Conservation (phyloP, 345 rosid genomes). For the Bruguiera parviflora region DNA sequence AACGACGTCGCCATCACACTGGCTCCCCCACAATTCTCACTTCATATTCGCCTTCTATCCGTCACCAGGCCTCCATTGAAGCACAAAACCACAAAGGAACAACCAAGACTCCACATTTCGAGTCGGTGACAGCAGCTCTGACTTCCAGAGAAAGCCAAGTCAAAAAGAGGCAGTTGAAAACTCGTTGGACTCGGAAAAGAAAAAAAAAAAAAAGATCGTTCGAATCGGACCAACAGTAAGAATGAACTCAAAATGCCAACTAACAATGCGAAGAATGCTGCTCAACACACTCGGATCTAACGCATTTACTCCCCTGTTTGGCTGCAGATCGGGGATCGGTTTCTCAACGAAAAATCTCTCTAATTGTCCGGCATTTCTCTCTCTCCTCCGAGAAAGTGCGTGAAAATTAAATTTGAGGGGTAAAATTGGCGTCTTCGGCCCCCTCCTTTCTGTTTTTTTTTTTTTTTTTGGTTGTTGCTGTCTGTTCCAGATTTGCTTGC, state of each 20-base stretch:
- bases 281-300: slow-evolving; percentile 39
- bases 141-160: not conserved
- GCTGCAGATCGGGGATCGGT: slow-evolving; percentile 39
- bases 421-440: slow-evolving; percentile 6
- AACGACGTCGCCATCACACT: slow-evolving; percentile 14
- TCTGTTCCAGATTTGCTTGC: slow-evolving; percentile 37
- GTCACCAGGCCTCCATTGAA: slow-evolving; percentile 5
- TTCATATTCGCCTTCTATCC: slow-evolving; percentile 16
- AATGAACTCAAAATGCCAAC: slow-evolving; percentile 15
- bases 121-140: slow-evolving; percentile 6
- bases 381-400: slow-evolving; percentile 31
- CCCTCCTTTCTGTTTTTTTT: slow-evolving; percentile 2
- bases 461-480: slow-evolving; percentile 9
- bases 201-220: not conserved
- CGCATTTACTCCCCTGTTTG: slow-evolving; percentile 23
- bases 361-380: slow-evolving; percentile 9
- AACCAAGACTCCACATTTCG: slow-evolving; percentile 1
- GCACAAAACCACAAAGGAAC: slow-evolving; percentile 9
- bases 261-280: slow-evolving; percentile 27
- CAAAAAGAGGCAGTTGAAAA: too few relatives aligned
- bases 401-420: slow-evolving; percentile 10
- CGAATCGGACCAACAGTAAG: slow-evolving; percentile 4
- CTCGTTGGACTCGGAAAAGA: not conserved
- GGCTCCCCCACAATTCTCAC: slow-evolving; percentile 2
- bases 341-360: too few relatives aligned